Evolutionary conservation across 139 green algal genomes (phyloP), one percentile per base, ranked within the genome.

Genomic region (Axilococcus clingmanii): DNA sequence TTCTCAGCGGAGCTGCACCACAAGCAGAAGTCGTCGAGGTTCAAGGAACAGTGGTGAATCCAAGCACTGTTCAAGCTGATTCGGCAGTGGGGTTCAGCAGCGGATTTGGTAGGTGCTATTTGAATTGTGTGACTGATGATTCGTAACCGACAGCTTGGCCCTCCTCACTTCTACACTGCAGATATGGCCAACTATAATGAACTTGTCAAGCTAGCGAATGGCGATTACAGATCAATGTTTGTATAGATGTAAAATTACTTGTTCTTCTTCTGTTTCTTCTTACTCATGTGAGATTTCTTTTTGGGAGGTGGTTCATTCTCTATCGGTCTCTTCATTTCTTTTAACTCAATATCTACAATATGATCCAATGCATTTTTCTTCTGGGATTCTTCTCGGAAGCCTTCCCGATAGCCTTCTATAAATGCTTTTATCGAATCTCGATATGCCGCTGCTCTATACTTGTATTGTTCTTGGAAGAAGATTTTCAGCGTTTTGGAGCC

Each of bases 171-270:
- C 23, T 14, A 8, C 19, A 24, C 2, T 61, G 62, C 74, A 86
- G 80, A 88, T 52, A 63, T 87, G 53, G 35, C 61, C 25, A 73
- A 77, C 19, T 84, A 87, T 60, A 78, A 80, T 47, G 69, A 88
- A 55, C 34, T 83, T 5, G 68, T 67, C 44, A 83, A 77, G 41
- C 68, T 87, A 6, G 40, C 50, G 17, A 77, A 80, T 54, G 54
- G 44, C 16, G 40, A 60, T 27, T 68, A 72, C 44, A 38, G 34
- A 22, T 32, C 35, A 16, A 50, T 86, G 8, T 86, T 86, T 40
- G 49, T n/a, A n/a, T n/a, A n/a, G n/a, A n/a, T n/a, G n/a, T n/a
- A n/a, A n/a, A n/a, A n/a, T n/a, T n/a, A n/a, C n/a, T n/a, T n/a
- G n/a, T n/a, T 49, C 7, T 61, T 40, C 41, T 8, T 12, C 23